These are phyloP conservation scores for Trametes sp. DNA, from an alignment of 1,284 basidiomycete species.

Conservation along the genomic window DNA sequence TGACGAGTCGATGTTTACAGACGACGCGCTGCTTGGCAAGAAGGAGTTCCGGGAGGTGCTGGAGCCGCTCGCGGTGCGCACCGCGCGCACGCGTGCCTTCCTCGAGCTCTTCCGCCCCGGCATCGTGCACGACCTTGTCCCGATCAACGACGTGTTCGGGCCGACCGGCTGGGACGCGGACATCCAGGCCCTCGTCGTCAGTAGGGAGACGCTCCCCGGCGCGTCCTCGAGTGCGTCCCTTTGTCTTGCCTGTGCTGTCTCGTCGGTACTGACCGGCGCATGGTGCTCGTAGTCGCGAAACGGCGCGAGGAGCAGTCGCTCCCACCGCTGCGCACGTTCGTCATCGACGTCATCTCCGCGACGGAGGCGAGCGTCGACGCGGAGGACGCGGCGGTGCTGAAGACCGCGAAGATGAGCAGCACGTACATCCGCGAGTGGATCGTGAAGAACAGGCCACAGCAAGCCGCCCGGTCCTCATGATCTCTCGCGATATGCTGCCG, in stretches of 20 bases:
- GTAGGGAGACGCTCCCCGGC: constrained; percentile 83
- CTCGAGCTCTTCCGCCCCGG: constrained; percentile 71
- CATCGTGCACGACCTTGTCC: constrained; percentile 69
- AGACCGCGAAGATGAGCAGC: constrained; percentile 88
- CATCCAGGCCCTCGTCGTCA: constrained; percentile 88
- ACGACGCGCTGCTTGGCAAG: constrained; percentile 75
- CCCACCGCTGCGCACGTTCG: constrained; percentile 69
- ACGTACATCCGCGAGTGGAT: constrained; percentile 91
- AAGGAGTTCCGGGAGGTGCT: constrained; percentile 80
- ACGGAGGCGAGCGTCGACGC: constrained; percentile 61
- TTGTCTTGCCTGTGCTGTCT: too few relatives aligned
- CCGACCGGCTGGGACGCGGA: constrained; percentile 87
- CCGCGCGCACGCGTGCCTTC: constrained; percentile 65
- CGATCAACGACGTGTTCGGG: constrained; percentile 85
- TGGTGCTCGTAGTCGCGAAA: constrained; percentile 60
- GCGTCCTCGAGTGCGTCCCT: constrained; percentile 69
- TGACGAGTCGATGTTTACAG: constrained; percentile 44
- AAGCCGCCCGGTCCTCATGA: not conserved
- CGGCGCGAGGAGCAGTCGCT: constrained; percentile 63
- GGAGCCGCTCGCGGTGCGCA: constrained; percentile 69
- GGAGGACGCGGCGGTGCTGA: constrained; percentile 71
- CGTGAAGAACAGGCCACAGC: constrained; percentile 46
- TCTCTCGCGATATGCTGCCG: not conserved
- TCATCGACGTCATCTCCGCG: constrained; percentile 89
- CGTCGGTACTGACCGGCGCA: too few relatives aligned